Base-by-base conservation (phyloP, 1,284 basidiomycete species). In the Mycena citricolor region DNA sequence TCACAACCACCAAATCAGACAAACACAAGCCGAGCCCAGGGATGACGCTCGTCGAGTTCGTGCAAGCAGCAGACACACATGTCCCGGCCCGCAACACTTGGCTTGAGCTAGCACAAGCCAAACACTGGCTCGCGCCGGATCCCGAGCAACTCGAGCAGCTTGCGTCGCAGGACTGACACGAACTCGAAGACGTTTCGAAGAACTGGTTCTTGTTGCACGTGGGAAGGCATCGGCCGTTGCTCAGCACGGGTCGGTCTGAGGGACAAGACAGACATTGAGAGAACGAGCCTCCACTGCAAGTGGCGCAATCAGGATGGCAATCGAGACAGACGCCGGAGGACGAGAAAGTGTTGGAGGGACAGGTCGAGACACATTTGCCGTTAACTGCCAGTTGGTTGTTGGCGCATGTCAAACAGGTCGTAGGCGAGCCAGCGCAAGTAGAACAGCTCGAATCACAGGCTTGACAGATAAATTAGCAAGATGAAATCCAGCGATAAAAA, bases 251-350 rank as follows among this genome's bases (percentile, higher is more conserved):
- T 1, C 80, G 77, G 16, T 70, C 63, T 29, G 82, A 55, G 14
- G 79, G 71, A 57, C 89, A 92, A 36, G 78, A 75, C 4, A 77
- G 73, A 64, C 90, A 92, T 59, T 90, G 83, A 58, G 77, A 81
- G 68, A 90, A 88, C 1, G 77, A 72, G 10, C 33, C 8, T 7
- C 51, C 51, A 22, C 17, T 44, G 64, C 89, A 91, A 4, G 81
- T 80, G 5, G 76, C 77, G 57, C 89, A 92, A 59, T 92, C 90
- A 1, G 87, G 78, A 47, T 92, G 89, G 62, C 90, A 92, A 3
- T 77, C 53, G 39, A 81, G 57, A 63, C 89, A 92, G 16, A 76
- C 63, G 32, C 77, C 77, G 14, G 78, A 73, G 12, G 84, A 76
- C 37, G 71, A 67, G 66, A 90, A 86, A 4, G 81, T 77, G 50